These are phyloP conservation scores for Dryadomyces sulphureus DNA, from an alignment of 2,329 filamentous ascomycete species.

Conservation along the genomic window DNA sequence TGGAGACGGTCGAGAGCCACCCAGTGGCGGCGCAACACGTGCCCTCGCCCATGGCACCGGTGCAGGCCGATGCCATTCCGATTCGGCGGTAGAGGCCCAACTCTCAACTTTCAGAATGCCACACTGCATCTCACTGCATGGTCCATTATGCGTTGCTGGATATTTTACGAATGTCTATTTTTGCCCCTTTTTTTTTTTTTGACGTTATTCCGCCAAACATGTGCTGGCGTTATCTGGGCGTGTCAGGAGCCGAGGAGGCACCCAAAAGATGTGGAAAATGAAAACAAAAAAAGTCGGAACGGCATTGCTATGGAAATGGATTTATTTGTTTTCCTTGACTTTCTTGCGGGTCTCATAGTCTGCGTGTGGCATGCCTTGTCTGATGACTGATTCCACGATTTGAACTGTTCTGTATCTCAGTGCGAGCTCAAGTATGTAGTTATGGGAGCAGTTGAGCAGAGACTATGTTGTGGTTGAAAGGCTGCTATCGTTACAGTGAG, in stretches of 20 bases:
- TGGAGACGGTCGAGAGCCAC: slow-evolving; percentile 12
- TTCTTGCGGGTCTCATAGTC: not conserved
- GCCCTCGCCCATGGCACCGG: slow-evolving; percentile 3
- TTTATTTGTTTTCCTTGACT: not conserved
- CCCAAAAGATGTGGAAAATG: not conserved
- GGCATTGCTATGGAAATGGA: not conserved
- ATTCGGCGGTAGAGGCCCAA: slow-evolving; percentile 38
- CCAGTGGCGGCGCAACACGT: slow-evolving; percentile 2
- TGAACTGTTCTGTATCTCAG: too few relatives aligned
- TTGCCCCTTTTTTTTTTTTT: not conserved
- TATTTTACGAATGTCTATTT: not conserved
- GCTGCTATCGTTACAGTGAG: too few relatives aligned
- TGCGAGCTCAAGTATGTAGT: too few relatives aligned
- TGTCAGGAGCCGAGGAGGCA: not conserved
- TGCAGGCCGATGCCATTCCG: slow-evolving; percentile 37
- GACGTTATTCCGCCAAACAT: not conserved
- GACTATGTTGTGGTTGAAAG: too few relatives aligned
- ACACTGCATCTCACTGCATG: not conserved
- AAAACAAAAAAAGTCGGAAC: not conserved
- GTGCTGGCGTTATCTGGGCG: not conserved
- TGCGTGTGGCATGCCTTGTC: not conserved
- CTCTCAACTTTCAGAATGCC: not conserved
- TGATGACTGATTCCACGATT: not conserved
- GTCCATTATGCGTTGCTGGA: not conserved
- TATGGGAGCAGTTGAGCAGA: too few relatives aligned